A percentile compares a stretch with the other conserved stretches of the same genome.
These are phyloP conservation scores for Lactarius trivialis DNA, from an alignment of 768 basidiomycete species.

Conservation along the genomic window DNA sequence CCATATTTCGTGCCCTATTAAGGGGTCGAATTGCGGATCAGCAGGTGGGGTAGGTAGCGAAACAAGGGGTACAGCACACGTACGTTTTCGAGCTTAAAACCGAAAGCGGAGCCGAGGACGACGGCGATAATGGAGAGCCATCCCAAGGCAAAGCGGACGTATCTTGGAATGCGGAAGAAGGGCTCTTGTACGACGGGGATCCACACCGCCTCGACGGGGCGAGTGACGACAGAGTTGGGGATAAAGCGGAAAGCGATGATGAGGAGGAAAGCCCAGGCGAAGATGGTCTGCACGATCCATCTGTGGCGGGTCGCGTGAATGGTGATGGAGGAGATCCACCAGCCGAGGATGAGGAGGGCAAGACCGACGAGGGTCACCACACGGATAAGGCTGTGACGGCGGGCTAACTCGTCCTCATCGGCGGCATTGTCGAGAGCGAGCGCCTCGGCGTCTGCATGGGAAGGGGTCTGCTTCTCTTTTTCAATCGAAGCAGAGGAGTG, in stretches of 20 bases:
- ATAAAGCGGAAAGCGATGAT: slow-evolving; percentile 83
- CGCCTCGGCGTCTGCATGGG: slow-evolving; percentile 7
- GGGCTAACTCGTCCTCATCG: slow-evolving; percentile 21
- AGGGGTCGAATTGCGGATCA: slow-evolving; percentile 7
- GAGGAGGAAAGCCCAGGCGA: slow-evolving; percentile 76
- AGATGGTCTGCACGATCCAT: slow-evolving; percentile 79
- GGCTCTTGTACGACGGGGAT: slow-evolving; percentile 55
- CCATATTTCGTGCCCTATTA: slow-evolving; percentile 59
- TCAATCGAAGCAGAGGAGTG: slow-evolving; percentile 23
- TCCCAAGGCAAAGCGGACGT: slow-evolving; percentile 55
- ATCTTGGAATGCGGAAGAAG: slow-evolving; percentile 52
- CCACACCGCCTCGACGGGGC: slow-evolving; percentile 72
- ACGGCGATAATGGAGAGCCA: slow-evolving; percentile 73
- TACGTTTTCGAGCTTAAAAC: slow-evolving; percentile 57
- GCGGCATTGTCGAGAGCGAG: slow-evolving; percentile 9
- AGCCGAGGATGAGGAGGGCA: slow-evolving; percentile 62
- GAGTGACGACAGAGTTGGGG: slow-evolving; percentile 60
- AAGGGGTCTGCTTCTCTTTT: slow-evolving; percentile 26
- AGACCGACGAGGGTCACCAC: slow-evolving; percentile 41
- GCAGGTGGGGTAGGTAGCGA: neutral
- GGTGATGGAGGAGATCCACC: slow-evolving; percentile 79
- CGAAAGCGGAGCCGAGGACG: slow-evolving; percentile 83
- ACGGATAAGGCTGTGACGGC: slow-evolving; percentile 24
- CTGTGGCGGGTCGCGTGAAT: slow-evolving; percentile 63
- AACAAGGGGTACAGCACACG: slow-evolving; percentile 17